Evolutionary conservation across 2,329 filamentous ascomycete species (phyloP), one percentile per base, ranked within the genome.

Genomic region (Pseudogymnoascus sp.): DNA sequence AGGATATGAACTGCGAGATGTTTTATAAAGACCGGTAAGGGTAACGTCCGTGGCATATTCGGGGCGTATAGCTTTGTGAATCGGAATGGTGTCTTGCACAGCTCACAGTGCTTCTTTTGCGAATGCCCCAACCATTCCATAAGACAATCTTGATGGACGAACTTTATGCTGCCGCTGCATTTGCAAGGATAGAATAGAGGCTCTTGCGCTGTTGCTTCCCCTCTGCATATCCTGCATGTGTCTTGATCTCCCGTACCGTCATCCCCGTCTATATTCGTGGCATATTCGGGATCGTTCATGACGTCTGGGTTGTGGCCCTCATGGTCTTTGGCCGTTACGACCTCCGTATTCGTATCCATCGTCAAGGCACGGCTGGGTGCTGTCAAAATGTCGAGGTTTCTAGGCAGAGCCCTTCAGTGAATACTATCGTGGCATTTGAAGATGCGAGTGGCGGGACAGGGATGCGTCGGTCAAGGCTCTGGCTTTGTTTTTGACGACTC

Each of bases 121-220:
- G 95, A 98, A 77, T 99, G 96, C 61, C 92, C 93, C 21, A 99
- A 82, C 95, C 95, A 99, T 77, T 98, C 93, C 89, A 99, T 96
- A 77, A 99, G 79, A 75, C 95, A 99, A 75, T 96, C 90, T 77
- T 99, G 95, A 76, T 99, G 95, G 67, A 99, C 95, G 73, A 90
- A 96, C 79, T 96, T 97, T 79, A 99, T 99, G 78, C 93, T 98
- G 64, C 95, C 95, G 74, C 92, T 97, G 80, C 95, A 99, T 81
- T 97, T 97, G 87, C 95, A 99, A 5, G 95, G 95, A 74, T 96
- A 95, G 80, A 96, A 99, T 41, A 99, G 83, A 65, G 92, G 92
- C 74, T 98, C 95, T 3, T 90, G 84, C 3, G 82, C 77, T 1
- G 89, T 90, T 63, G 85, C 92, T 76, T 99, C 96, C 62, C 91